phyloP scores from a whole-genome alignment of 805 yeast genomes.

The Metschnikowia chrysomelidarum region DNA sequence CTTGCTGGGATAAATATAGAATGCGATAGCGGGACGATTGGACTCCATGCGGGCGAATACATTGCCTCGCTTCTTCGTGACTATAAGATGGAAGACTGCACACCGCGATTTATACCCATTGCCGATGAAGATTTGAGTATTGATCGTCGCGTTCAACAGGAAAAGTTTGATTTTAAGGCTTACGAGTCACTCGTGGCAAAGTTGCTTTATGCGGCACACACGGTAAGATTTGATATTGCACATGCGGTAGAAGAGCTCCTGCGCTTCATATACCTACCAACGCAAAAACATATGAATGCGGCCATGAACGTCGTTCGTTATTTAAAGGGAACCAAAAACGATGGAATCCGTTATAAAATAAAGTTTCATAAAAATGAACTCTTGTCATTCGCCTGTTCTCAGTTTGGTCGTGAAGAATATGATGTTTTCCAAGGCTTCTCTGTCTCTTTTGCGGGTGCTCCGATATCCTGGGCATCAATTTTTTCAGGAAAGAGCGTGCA shows the following conservation, averaged over 20 bases:
- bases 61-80: constrained; percentile 5
- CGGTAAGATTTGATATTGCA: constrained; percentile 5
- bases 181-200: constrained; percentile 4
- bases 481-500: no score
- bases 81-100: constrained; percentile 3
- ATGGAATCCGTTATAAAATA: constrained; percentile 1
- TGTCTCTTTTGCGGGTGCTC: background rate
- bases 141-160: background rate
- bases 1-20: constrained; percentile 1
- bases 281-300: constrained; percentile 3
- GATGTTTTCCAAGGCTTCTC: constrained; percentile 1
- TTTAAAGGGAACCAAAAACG: constrained; percentile 5
- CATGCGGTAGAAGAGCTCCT: constrained; percentile 4
- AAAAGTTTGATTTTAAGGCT: background rate
- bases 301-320: constrained; percentile 4
- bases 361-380: background rate
- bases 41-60: constrained; percentile 2
- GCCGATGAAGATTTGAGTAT: constrained; percentile 2
- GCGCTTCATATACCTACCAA: constrained; percentile 2
- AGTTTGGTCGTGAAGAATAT: background rate
- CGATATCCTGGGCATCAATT: constrained; percentile 5
- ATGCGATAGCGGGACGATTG: background rate
- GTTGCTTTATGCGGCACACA: constrained; percentile 2
- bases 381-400: background rate
- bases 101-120: constrained; percentile 1